Percentiles rank a stretch among this genome's conserved stretches.
Evolutionary conservation across 2,329 filamentous ascomycete genomes (phyloP).

Genomic region (Elsinoe arachidis): DNA sequence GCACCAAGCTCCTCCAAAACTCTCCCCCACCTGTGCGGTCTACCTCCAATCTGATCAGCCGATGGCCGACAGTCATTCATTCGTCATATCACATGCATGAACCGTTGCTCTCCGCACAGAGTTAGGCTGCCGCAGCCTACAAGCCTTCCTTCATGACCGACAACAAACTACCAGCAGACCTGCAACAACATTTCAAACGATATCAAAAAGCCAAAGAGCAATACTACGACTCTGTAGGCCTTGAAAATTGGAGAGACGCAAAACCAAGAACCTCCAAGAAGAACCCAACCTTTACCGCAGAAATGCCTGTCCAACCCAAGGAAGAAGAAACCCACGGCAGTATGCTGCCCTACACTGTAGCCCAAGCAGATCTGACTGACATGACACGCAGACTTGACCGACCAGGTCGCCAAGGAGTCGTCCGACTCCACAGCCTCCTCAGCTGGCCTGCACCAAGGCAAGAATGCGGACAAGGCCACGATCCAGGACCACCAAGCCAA

Average conservation of each 20-base stretch:
- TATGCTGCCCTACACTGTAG: slow-evolving; percentile 21
- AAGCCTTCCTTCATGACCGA: not conserved
- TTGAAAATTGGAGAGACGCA: not conserved
- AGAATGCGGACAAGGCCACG: slow-evolving; percentile 27
- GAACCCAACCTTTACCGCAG: slow-evolving; percentile 14
- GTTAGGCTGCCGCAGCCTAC: not conserved
- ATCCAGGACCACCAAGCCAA: slow-evolving; percentile 35
- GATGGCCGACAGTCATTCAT: not conserved
- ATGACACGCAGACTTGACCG: slow-evolving; percentile 32
- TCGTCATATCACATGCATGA: slow-evolving; percentile 1
- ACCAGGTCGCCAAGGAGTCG: slow-evolving; percentile 38
- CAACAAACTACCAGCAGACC: not conserved
- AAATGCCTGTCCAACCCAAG: slow-evolving; percentile 35
- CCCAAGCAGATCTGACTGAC: not conserved
- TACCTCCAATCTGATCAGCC: not conserved
- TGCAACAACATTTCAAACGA: not conserved
- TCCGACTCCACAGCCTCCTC: slow-evolving; percentile 32
- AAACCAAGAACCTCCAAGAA: not conserved
- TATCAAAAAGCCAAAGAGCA: not conserved
- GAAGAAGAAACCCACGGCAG: slow-evolving; percentile 33
- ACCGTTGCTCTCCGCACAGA: not conserved
- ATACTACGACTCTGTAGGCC: not conserved
- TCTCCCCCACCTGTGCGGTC: not conserved
- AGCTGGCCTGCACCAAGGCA: slow-evolving; percentile 29
- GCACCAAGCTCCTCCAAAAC: not conserved